Conservation (phyloP, 345 rosid species). For the Populus alba region DNA sequence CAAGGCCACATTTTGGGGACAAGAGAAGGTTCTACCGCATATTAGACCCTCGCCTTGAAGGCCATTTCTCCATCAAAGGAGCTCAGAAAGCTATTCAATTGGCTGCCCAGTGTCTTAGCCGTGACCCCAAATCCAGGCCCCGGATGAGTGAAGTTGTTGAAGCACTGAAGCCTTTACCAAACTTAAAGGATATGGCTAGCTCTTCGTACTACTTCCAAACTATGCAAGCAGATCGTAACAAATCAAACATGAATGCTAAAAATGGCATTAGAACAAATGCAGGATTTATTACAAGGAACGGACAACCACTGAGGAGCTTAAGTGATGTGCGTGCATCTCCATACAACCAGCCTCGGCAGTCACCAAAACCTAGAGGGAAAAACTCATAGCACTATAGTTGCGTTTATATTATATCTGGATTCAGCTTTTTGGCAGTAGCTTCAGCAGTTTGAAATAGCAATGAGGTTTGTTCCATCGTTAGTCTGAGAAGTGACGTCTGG, state of each 20-base stretch:
- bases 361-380: constrained; percentile 67
- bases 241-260: constrained; percentile 35
- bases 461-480: constrained; percentile 16
- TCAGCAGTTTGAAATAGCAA: constrained; percentile 9
- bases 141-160: constrained; percentile 88
- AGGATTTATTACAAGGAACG: constrained; percentile 68
- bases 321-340: constrained; percentile 52
- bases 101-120: constrained; percentile 81
- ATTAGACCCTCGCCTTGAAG: constrained; percentile 88
- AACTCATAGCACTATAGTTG: constrained; percentile 24
- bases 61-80: constrained; percentile 86
- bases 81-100: constrained; percentile 83
- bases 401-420: not conserved
- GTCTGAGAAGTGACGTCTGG: not conserved
- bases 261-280: constrained; percentile 55
- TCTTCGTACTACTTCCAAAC: constrained; percentile 69
- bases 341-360: constrained; percentile 44
- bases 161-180: constrained; percentile 63
- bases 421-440: not conserved
- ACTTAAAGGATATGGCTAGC: constrained; percentile 89
- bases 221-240: constrained; percentile 27
- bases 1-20: constrained; percentile 82
- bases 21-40: constrained; percentile 67
- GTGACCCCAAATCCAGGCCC: constrained; percentile 90
- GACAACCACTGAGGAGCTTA: constrained; percentile 65